Base-by-base conservation (phyloP, 2,329 filamentous ascomycete genomes). In the Phialemoniopsis sp. region DNA sequence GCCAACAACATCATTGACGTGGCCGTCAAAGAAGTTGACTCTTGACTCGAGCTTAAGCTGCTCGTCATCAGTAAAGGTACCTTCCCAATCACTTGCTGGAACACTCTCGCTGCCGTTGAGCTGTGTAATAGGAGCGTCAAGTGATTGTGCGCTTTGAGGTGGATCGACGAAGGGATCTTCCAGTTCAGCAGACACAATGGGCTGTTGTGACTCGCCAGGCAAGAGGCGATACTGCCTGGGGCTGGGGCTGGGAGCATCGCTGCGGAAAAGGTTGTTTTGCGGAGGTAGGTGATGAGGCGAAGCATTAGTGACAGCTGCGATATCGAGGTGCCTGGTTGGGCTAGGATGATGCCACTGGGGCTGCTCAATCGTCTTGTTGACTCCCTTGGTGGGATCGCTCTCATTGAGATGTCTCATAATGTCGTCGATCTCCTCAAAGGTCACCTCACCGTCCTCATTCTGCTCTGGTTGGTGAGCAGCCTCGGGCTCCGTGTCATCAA, bases 81-180 rank as follows among this genome's bases (percentile, higher is more conserved):
- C 85, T 54, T 95, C 89, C 93, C 93, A 98, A 59, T 97, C 91
- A 57, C 90, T 96, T 43, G 82, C 77, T 17, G 84, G 81, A 13
- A 83, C 68, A 45, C 78, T 81, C 19, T 77, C 76, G 28, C 72
- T 73, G 43, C 73, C 76, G 50, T 83, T 80, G 39, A 88, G 70
- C 39, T 78, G 76, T 44, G 79, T 76, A 21, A 89, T 66, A 37
- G 75, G 72, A 16, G 76, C 73, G 29, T 76, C 70, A 33, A 72
- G 70, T 2, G 68, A 72, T 34, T 68, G 68, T 15, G 67, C 63
- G 46, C 67, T 65, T 49, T 60, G 49, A 32, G 69, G 63, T 4
- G 67, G 71, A 30, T 79, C 82, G 52, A 74, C 61, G 51, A 76
- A 85, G 36, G 73, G 81, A 65, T 82, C 80, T 53, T 77, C 82